phyloP scores from a whole-genome alignment of 768 basidiomycete genomes.

The Tulasnella sp. region DNA sequence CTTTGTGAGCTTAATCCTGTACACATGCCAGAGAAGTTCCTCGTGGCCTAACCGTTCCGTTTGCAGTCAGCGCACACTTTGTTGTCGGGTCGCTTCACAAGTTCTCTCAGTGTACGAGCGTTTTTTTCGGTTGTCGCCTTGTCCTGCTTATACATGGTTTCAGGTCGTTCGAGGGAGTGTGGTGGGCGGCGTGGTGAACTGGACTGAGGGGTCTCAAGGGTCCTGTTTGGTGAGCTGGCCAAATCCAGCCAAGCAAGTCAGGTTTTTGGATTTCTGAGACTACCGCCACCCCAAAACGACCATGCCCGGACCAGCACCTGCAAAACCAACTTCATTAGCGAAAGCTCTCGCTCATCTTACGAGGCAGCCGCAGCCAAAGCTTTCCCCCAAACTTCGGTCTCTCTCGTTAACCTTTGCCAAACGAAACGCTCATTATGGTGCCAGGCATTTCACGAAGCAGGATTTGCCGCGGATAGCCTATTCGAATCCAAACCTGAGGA shows the following conservation, averaged over 20 bases:
- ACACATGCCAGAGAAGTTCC: neutral
- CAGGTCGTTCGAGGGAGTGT: neutral
- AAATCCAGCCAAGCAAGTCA: slow-evolving; percentile 4
- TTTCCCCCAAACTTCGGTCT: slow-evolving; percentile 19
- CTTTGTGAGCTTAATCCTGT: neutral
- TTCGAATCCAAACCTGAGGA: slow-evolving; percentile 63
- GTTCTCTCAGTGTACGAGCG: slow-evolving; percentile 71
- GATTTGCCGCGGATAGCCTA: slow-evolving; percentile 74
- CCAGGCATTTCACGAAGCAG: slow-evolving; percentile 69
- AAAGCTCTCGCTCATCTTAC: slow-evolving; percentile 23
- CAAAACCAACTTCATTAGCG: slow-evolving; percentile 25
- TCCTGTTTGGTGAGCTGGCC: neutral
- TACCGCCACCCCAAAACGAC: neutral
- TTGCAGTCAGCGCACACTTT: slow-evolving; percentile 96
- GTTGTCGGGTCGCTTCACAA: slow-evolving; percentile 86
- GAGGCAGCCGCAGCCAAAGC: slow-evolving; percentile 9
- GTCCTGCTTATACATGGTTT: slow-evolving; percentile 50
- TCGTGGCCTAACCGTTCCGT: slow-evolving; percentile 67
- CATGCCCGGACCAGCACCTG: neutral
- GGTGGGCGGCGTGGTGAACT: slow-evolving; percentile 3
- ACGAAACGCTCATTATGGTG: slow-evolving; percentile 28
- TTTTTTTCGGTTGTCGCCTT: slow-evolving; percentile 80
- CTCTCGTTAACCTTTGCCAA: slow-evolving; percentile 24
- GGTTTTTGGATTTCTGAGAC: slow-evolving; percentile 5
- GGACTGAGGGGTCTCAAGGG: slow-evolving; percentile 12